Evolutionary conservation across 1,284 basidiomycete species (phyloP).

Genomic region (Leucoagaricus sp.): DNA sequence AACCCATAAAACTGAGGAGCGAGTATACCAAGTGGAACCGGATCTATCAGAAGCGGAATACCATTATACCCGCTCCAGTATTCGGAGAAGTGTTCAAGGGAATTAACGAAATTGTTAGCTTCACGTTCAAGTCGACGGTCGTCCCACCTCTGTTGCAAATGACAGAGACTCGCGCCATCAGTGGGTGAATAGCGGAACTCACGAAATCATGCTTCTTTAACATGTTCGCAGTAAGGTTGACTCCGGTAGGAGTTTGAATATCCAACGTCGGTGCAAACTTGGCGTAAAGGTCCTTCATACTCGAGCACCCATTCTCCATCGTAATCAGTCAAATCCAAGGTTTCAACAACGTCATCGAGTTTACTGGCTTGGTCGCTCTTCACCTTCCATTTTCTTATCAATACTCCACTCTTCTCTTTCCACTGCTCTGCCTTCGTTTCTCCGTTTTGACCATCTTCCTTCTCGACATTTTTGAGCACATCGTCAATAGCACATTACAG

Average conservation of each 20-base stretch:
- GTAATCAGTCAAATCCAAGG: background rate
- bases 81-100: conserved; percentile 46
- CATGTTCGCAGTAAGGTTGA: conserved; percentile 26
- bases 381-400: conserved; percentile 5
- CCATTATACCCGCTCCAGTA: conserved; percentile 51
- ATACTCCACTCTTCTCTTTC: conserved; percentile 18
- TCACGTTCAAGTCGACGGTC: conserved; percentile 38
- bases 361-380: background rate
- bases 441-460: conserved; percentile 26
- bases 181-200: conserved; percentile 1
- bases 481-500: conserved; percentile 34
- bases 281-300: conserved; percentile 28
- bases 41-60: conserved; percentile 39
- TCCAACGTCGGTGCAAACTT: conserved; percentile 25
- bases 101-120: conserved; percentile 42
- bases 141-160: conserved; percentile 26
- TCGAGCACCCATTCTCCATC: conserved; percentile 2
- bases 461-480: conserved; percentile 21
- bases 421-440: conserved; percentile 22
- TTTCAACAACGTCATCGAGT: conserved; percentile 1
- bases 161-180: conserved; percentile 26
- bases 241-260: conserved; percentile 25
- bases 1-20: conserved; percentile 59
- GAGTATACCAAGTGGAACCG: conserved; percentile 45
- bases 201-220: background rate